Evolutionary conservation across 2,329 filamentous ascomycete species (phyloP), one percentile per base, ranked within the genome.

Genomic region (Clarireedia paspali): DNA sequence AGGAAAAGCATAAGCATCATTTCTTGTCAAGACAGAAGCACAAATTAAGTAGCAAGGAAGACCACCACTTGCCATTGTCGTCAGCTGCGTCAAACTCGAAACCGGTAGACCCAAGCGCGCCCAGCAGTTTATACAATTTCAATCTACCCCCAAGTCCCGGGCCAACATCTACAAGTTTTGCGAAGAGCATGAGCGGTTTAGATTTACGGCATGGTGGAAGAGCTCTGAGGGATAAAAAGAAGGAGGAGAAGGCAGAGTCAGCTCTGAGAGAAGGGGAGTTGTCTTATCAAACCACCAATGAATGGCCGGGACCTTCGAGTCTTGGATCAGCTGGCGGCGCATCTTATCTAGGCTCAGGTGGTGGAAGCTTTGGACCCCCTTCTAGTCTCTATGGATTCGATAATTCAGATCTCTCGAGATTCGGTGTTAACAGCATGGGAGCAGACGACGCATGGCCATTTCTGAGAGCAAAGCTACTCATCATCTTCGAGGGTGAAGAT

Each of bases 361-460:
- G 45, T 30, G 53, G 51, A 20, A 44, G 49, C 38, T 63, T 58
- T 57, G 61, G 63, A 10, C 67, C 67, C 57, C 52, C 65, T 24
- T 59, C 65, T 12, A 68, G 74, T 20, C 68, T 79, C 44, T 78
- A 79, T 58, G 69, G 75, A 23, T 69, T 68, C 48, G 81, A 85
- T 52, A 70, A 77, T 9, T 70, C 78, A 20, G 82, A 85, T 62
- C 72, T 78, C 10, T 71, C 72, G 44, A 83, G 79, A 62, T 84
- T 83, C 64, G 84, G 86, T 1, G 74, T 89, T 14, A 81, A 84
- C 62, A 87, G 86, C 63, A 84, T 90, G 79, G 82, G 81, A 24
- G 67, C 79, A 39, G 89, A 94, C 62, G 88, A 94, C 69, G 89
- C 89, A 5, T 94, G 89, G 89, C 88, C 89, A 0, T 82, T 88